These are phyloP conservation scores for Capronia coronata DNA, from an alignment of 2,329 filamentous ascomycete genomes.

Conservation along the genomic window DNA sequence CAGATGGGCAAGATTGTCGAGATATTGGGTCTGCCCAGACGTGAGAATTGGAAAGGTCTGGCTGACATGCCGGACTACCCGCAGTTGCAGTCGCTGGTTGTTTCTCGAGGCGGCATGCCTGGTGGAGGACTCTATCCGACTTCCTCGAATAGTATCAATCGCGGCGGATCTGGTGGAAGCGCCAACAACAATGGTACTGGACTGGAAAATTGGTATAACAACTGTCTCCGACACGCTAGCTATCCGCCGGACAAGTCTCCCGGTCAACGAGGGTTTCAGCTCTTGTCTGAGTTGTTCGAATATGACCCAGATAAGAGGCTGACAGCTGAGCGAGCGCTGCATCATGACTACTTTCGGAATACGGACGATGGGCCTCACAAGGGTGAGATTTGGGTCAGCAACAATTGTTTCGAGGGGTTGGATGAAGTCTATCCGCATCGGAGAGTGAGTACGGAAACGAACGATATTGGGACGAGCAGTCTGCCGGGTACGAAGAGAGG, in stretches of 20 bases:
- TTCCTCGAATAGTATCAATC: conserved; percentile 33
- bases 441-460: conserved; percentile 87
- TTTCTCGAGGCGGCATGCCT: conserved; percentile 38
- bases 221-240: conserved; percentile 56
- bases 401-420: conserved; percentile 85
- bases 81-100: conserved; percentile 54
- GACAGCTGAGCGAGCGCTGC: conserved; percentile 79
- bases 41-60: conserved; percentile 81
- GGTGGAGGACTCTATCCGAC: conserved; percentile 20
- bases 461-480: conserved; percentile 86
- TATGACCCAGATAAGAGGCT: conserved; percentile 88
- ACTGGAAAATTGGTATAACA: conserved; percentile 76
- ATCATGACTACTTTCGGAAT: conserved; percentile 79
- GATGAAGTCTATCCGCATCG: conserved; percentile 84
- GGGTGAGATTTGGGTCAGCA: conserved; percentile 47
- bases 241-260: conserved; percentile 52
- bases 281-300: conserved; percentile 76
- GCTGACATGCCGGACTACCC: conserved; percentile 78
- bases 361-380: conserved; percentile 39
- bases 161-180: conserved; percentile 39
- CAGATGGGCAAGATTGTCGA: conserved; percentile 99
- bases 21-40: conserved; percentile 83
- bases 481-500: conserved; percentile 86
- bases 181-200: conserved; percentile 46
- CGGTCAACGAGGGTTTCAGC: conserved; percentile 69